Evolutionary conservation across 345 rosid species (phyloP).

Genomic region (Corymbia maculata): DNA sequence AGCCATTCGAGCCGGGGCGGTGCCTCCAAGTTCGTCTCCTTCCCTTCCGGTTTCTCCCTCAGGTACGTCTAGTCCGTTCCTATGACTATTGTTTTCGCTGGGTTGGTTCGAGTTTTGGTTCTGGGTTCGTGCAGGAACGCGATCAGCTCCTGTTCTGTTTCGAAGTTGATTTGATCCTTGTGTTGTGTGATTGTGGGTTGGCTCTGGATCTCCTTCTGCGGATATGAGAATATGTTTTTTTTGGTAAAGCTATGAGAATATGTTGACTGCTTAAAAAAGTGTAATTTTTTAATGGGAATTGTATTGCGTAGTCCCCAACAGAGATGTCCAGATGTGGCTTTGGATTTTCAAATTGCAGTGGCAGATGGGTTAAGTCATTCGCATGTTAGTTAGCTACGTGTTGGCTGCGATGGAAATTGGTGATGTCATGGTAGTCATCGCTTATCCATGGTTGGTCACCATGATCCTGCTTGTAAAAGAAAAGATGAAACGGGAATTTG

Average conservation of each 20-base stretch:
- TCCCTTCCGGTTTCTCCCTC: not conserved
- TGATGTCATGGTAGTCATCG: not conserved
- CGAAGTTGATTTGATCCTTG: not conserved
- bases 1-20: not conserved
- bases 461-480: not conserved
- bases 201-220: not conserved
- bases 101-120: not conserved
- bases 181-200: not conserved
- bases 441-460: not conserved
- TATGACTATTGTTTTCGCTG: not conserved
- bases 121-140: not conserved
- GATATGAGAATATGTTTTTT: not conserved
- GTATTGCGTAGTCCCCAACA: not conserved
- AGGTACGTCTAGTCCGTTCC: not conserved
- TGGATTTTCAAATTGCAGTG: not conserved
- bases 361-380: not conserved
- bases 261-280: not conserved
- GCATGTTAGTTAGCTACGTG: not conserved
- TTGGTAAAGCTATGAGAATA: not conserved
- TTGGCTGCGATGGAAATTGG: not conserved
- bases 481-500: not conserved
- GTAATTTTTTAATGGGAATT: not conserved
- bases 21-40: not conserved
- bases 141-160: not conserved
- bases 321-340: not conserved